Base-by-base conservation (phyloP, 2,329 filamentous ascomycete species). In the Nothopassalora personata region DNA sequence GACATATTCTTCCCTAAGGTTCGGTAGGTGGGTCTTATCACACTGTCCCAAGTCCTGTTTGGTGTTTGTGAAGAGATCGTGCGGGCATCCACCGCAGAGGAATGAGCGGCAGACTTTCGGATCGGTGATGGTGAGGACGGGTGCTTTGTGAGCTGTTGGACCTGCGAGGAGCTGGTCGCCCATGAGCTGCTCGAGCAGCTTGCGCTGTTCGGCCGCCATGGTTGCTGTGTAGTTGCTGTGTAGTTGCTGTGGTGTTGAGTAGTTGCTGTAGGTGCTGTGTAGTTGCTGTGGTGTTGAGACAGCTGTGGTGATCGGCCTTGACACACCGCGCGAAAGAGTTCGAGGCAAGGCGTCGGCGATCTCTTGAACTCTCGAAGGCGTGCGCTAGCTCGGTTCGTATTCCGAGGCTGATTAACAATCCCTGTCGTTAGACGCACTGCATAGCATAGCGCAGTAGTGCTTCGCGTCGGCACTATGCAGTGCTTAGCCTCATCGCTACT, bases 21-120 rank as follows among this genome's bases (percentile, higher is more conserved):
- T 85, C 73, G 97, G 92, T 52, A 86, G 89, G 77, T 99, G 94
- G 28, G 93, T 83, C 73, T 93, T 94, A 53, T 90, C 84, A 72
- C 94, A 99, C 0, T 86, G 84, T 2, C 94, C 94, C 34, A 97
- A 84, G 74, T 99, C 94, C 81, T 97, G 92, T 79, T 97, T 97
- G 49, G 94, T 99, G 78, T 99, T 99, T 66, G 93, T 99, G 83
- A 99, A 99, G 71, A 99, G 90, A 73, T 99, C 94, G 80, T 97
- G 93, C 0, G 94, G 94, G 75, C 94, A 99, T 60, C 90, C 95
- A 68, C 94, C 94, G 63, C 85, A 91, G 53, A 99, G 84, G 75
- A 93, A 97, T 18, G 92, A 97, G 57, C 91, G 90, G 80, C 94
- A 99, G 68, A 96, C 90, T 77, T 96, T 97, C 56, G 89, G 83